Conservation (phyloP, 1,139 yeast genomes). For the Tardiomyces depauwii region DNA sequence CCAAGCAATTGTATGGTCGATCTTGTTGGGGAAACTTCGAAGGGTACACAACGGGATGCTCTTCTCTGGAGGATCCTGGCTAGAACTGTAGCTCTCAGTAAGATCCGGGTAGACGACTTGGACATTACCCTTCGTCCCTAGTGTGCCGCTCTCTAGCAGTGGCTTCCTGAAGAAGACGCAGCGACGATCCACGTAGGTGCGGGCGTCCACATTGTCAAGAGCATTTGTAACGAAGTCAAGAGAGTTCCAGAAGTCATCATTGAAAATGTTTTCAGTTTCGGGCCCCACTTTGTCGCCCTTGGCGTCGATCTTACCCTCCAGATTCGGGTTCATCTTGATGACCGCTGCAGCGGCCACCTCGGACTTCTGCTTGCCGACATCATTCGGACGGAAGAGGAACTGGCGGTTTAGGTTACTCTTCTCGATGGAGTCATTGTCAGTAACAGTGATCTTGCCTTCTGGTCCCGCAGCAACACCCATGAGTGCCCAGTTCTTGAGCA, state of each 20-base stretch:
- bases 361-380: slow-evolving; percentile 86
- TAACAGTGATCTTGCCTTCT: slow-evolving; percentile 68
- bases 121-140: slow-evolving; percentile 97
- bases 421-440: slow-evolving; percentile 94
- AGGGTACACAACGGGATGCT: slow-evolving; percentile 94
- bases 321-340: slow-evolving; percentile 71
- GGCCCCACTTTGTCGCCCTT: slow-evolving; percentile 82
- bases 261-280: slow-evolving; percentile 80
- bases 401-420: slow-evolving; percentile 94
- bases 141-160: slow-evolving; percentile 88
- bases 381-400: slow-evolving; percentile 85
- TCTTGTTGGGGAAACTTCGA: slow-evolving; percentile 94
- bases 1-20: slow-evolving; percentile 99
- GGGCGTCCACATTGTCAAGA: slow-evolving; percentile 92
- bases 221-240: slow-evolving; percentile 93
- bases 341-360: slow-evolving; percentile 88
- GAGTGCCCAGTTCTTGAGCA: slow-evolving; percentile 97
- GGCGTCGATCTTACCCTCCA: slow-evolving; percentile 65
- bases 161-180: slow-evolving; percentile 91
- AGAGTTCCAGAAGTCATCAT: slow-evolving; percentile 76
- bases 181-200: slow-evolving; percentile 95
- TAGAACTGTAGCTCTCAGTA: slow-evolving; percentile 91
- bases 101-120: slow-evolving; percentile 89
- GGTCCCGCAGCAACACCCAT: slow-evolving; percentile 93
- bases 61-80: slow-evolving; percentile 98